These are phyloP conservation scores for Trichothecium roseum DNA, from an alignment of 2,329 filamentous ascomycete species.

Conservation along the genomic window DNA sequence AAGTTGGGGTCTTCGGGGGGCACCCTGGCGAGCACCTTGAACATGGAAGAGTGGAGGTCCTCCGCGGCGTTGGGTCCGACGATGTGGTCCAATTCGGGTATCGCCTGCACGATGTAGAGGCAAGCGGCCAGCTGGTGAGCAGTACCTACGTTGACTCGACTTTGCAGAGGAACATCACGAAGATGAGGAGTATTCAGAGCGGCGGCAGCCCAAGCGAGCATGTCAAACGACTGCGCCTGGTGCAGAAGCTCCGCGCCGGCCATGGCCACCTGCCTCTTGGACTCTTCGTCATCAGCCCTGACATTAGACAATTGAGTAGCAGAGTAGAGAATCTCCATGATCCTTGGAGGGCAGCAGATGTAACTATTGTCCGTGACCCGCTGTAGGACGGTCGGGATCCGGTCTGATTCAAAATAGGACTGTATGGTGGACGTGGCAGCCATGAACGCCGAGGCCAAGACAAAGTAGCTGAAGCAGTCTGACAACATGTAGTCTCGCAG, in stretches of 20 bases:
- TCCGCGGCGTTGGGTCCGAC: slow-evolving; percentile 17
- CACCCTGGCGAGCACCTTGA: slow-evolving; percentile 35
- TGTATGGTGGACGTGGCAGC: slow-evolving; percentile 18
- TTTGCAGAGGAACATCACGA: slow-evolving; percentile 21
- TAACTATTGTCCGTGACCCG: slow-evolving; percentile 34
- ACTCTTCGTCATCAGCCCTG: slow-evolving; percentile 13
- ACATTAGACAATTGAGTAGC: slow-evolving; percentile 29
- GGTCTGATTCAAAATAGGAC: slow-evolving; percentile 23
- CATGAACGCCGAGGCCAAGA: slow-evolving; percentile 33
- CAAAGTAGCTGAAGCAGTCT: slow-evolving; percentile 37
- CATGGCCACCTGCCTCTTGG: slow-evolving; percentile 17
- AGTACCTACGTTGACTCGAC: slow-evolving; percentile 28
- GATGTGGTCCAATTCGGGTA: slow-evolving; percentile 16
- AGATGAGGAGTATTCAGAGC: slow-evolving; percentile 22
- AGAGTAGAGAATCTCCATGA: slow-evolving; percentile 31
- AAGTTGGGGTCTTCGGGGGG: slow-evolving; percentile 38
- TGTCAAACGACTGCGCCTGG: slow-evolving; percentile 27
- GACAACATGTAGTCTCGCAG: slow-evolving; percentile 35
- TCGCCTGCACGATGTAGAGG: slow-evolving; percentile 33
- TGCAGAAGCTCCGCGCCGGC: slow-evolving; percentile 22
- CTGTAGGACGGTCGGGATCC: slow-evolving; percentile 25
- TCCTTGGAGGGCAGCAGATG: slow-evolving; percentile 32
- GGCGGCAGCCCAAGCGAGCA: slow-evolving; percentile 27
- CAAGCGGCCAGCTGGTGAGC: slow-evolving; percentile 33
- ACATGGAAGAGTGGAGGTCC: slow-evolving; percentile 31